These are phyloP conservation scores for Aspergillus asperescens DNA, from an alignment of 495 filamentous ascomycete genomes.

Conservation along the genomic window DNA sequence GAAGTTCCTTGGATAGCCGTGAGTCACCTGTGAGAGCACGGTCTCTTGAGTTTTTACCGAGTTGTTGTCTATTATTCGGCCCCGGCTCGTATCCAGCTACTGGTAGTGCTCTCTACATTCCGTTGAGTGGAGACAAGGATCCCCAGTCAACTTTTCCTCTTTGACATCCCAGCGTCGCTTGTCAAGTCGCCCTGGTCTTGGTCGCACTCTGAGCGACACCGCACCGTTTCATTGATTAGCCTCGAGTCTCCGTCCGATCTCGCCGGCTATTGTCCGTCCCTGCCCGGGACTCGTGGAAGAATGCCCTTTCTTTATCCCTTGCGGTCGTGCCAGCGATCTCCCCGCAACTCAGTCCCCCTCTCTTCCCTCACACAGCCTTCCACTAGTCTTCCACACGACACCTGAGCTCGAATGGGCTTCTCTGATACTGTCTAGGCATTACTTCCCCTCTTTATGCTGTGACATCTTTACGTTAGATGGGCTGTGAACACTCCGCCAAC, in stretches of 20 bases:
- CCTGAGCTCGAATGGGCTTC: no score
- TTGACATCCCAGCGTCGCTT: not conserved
- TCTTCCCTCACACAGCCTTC: slow-evolving; percentile 7
- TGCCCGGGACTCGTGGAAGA: slow-evolving; percentile 20
- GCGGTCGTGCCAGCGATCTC: slow-evolving; percentile 10
- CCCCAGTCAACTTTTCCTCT: no score
- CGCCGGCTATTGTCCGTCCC: slow-evolving; percentile 5
- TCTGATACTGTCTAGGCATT: not conserved
- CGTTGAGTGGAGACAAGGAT: no score
- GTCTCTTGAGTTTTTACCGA: no score
- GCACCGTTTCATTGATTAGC: slow-evolving; percentile 11
- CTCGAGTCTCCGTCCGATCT: slow-evolving; percentile 7
- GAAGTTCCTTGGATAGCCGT: not conserved
- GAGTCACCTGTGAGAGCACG: no score
- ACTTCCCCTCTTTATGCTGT: not conserved
- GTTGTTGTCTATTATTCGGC: no score
- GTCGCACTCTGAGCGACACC: slow-evolving; percentile 10
- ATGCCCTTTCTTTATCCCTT: slow-evolving; percentile 13
- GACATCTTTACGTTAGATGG: not conserved
- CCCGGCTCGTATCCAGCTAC: no score
- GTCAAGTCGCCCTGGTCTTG: not conserved
- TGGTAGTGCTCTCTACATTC: no score
- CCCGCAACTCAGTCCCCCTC: slow-evolving; percentile 9
- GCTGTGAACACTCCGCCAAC: not conserved
- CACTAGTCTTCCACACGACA: not conserved